Base-by-base conservation (phyloP, 2,329 filamentous ascomycete genomes). In the Amesomyces nigricolor region DNA sequence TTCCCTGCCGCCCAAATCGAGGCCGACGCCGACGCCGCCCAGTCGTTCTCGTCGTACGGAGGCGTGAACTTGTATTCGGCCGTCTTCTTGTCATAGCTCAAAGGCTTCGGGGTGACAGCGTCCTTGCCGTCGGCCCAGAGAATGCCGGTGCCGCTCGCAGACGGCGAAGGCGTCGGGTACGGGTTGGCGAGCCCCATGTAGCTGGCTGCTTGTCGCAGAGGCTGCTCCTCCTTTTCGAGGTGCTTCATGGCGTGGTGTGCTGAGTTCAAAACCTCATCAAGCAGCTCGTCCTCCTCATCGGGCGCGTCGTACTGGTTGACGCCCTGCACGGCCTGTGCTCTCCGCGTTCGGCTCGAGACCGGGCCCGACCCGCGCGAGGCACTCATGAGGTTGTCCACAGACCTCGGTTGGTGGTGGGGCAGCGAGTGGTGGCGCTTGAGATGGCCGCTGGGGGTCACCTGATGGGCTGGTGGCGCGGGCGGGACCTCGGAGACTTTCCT, bases 251-350 rank as follows among this genome's bases (percentile, higher is more conserved):
- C 89, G 58, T 82, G 83, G 64, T 86, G 86, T 0, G 91, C 88
- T 5, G 88, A 89, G 47, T 85, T 81, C 42, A 96, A 77, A 17
- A 85, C 91, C 71, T 99, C 94, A 63, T 96, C 91, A 9, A 97
- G 78, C 9, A 99, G 79, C 72, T 99, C 94, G 57, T 99, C 94
- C 67, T 97, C 92, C 71, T 99, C 94, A 65, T 95, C 91, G 1
- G 94, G 90, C 0, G 91, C 91, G 67, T 99, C 94, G 68, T 97
- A 96, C 59, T 89, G 86, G 64, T 88, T 87, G 47, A 88, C 83
- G 4, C 88, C 87, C 59, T 90, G 86, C 4, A 78, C 75, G 13
- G 89, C 85, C 68, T 95, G 81, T 11, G 89, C 87, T 58, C 90
- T 81, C 56, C 92, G 80, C 13, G 91, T 94, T 59, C 91, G 81